A percentile compares a stretch with the other conserved stretches of the same genome.
These are phyloP conservation scores for Ascochyta viciae-villosae DNA, from an alignment of 2,329 filamentous ascomycete genomes.

Conservation along the genomic window DNA sequence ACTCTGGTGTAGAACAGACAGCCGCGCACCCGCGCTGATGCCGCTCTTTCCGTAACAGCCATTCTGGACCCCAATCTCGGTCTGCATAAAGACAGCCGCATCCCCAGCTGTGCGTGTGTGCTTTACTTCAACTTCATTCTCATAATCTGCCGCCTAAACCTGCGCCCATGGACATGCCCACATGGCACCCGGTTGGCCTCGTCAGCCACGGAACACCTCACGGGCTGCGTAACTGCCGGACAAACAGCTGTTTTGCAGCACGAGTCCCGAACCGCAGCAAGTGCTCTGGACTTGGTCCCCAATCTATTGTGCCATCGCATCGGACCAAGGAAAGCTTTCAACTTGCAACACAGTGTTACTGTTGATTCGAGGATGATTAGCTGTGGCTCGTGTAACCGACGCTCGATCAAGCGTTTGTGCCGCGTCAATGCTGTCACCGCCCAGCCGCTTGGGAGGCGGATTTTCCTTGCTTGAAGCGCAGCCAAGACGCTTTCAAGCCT, in stretches of 20 bases:
- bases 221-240: background rate
- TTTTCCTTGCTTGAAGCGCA: slow-evolving; percentile 12
- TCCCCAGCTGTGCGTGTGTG: background rate
- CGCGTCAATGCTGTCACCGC: slow-evolving; percentile 20
- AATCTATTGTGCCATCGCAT: background rate
- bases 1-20: background rate
- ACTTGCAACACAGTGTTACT: background rate
- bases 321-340: background rate
- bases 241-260: background rate
- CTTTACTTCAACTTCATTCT: background rate
- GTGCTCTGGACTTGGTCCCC: background rate
- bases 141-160: background rate
- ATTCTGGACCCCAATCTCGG: slow-evolving; percentile 1
- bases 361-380: slow-evolving; percentile 15
- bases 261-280: background rate
- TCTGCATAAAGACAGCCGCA: background rate
- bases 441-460: slow-evolving; percentile 15
- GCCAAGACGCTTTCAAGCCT: slow-evolving; percentile 24
- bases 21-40: slow-evolving; percentile 10
- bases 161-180: background rate
- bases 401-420: slow-evolving; percentile 29
- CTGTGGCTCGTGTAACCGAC: background rate
- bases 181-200: background rate
- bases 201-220: slow-evolving; percentile 2
- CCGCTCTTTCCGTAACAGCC: slow-evolving; percentile 7